These are phyloP conservation scores for Lentinula sp. DNA, from an alignment of 768 basidiomycete genomes.

Conservation along the genomic window DNA sequence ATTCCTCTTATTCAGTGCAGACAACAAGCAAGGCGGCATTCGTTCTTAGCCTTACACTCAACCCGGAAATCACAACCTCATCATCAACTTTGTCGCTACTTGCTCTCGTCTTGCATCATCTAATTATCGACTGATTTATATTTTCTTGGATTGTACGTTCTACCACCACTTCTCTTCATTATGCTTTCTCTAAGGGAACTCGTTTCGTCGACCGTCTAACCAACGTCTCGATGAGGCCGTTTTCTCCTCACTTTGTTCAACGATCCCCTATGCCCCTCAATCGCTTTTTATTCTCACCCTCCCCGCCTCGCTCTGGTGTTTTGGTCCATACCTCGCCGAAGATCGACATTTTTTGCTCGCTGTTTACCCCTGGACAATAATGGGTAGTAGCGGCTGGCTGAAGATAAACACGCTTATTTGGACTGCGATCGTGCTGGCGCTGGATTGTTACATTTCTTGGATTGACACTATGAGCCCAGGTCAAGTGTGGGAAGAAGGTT, in stretches of 20 bases:
- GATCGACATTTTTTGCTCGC: slow-evolving; percentile 15
- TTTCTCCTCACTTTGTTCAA: slow-evolving; percentile 18
- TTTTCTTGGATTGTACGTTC: slow-evolving; percentile 4
- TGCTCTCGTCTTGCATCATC: slow-evolving; percentile 2
- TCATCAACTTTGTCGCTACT: not conserved
- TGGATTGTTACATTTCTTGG: not conserved
- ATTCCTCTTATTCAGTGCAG: not conserved
- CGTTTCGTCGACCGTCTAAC: slow-evolving; percentile 35
- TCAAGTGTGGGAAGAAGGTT: not conserved
- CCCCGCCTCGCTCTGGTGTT: slow-evolving; percentile 7
- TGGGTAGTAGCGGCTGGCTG: slow-evolving; percentile 14
- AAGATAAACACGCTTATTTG: not conserved
- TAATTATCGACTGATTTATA: slow-evolving; percentile 12
- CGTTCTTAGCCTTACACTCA: not conserved
- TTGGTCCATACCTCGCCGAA: not conserved
- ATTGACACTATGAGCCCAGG: not conserved
- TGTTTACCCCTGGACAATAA: slow-evolving; percentile 15
- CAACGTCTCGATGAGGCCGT: slow-evolving; percentile 27
- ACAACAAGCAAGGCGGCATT: not conserved
- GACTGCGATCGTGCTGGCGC: slow-evolving; percentile 1
- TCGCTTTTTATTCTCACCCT: slow-evolving; percentile 11
- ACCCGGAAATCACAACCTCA: not conserved
- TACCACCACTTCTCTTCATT: slow-evolving; percentile 1
- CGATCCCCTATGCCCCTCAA: slow-evolving; percentile 10
- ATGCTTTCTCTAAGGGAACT: slow-evolving; percentile 9